Conservation (phyloP, 78 protist genomes). For the Planoprotostelium fungivorum region DNA sequence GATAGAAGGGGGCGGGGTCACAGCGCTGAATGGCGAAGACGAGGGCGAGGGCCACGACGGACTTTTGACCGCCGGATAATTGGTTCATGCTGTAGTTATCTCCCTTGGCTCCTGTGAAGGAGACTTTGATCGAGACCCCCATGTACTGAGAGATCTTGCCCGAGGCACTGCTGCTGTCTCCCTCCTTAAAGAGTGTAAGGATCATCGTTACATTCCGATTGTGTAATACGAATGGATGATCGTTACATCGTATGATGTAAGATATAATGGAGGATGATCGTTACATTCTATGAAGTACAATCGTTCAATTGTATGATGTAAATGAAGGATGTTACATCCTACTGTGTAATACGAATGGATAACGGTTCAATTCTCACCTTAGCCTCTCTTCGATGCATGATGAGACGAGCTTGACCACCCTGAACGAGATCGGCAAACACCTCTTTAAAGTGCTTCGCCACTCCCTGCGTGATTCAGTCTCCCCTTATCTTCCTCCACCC, state of each 20-base stretch:
- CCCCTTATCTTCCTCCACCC: too few relatives aligned
- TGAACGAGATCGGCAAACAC: slow-evolving; percentile 87
- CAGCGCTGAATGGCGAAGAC: slow-evolving; percentile 98
- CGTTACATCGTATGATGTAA: too few relatives aligned
- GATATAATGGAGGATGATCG: too few relatives aligned
- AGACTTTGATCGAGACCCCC: slow-evolving; percentile 70
- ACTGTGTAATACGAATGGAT: too few relatives aligned
- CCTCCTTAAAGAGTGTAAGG: neutral
- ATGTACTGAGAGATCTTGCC: neutral
- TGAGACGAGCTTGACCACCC: slow-evolving; percentile 72
- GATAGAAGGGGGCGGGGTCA: slow-evolving; percentile 99
- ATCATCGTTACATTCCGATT: too few relatives aligned
- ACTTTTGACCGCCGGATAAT: slow-evolving; percentile 81
- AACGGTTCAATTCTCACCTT: too few relatives aligned
- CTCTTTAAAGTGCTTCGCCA: slow-evolving; percentile 68
- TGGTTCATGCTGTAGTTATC: slow-evolving; percentile 31
- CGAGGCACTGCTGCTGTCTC: neutral
- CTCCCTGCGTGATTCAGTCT: too few relatives aligned
- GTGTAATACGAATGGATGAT: too few relatives aligned
- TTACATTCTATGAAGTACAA: too few relatives aligned
- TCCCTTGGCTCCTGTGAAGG: slow-evolving; percentile 31
- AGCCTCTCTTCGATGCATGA: slow-evolving; percentile 49
- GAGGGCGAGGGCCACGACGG: slow-evolving; percentile 96
- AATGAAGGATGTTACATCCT: too few relatives aligned
- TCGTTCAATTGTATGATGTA: too few relatives aligned